These are phyloP conservation scores for Fraxinus sp. DNA, from an alignment of 305 asterid species.

Conservation along the genomic window DNA sequence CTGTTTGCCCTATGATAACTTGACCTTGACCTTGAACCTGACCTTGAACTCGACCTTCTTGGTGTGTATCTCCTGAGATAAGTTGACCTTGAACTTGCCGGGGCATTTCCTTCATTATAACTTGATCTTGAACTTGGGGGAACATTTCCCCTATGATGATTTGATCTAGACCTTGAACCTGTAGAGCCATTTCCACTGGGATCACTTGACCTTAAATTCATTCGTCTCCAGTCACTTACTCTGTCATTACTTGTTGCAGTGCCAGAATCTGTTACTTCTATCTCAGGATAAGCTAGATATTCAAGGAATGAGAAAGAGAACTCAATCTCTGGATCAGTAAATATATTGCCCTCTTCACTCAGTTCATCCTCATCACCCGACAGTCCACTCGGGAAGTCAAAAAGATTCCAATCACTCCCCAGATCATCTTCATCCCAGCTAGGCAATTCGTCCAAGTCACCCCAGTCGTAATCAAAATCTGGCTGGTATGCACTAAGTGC, in stretches of 20 bases:
- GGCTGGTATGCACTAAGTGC: constrained; percentile 45
- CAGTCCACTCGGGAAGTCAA: constrained; percentile 40
- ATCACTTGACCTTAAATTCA: constrained; percentile 7
- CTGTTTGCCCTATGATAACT: not conserved
- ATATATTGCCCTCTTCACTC: constrained; percentile 18
- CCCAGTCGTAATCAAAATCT: constrained; percentile 21
- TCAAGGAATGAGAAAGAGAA: constrained; percentile 35
- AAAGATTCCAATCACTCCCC: constrained; percentile 35
- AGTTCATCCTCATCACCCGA: constrained; percentile 35
- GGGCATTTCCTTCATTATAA: constrained; percentile 13
- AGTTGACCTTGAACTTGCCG: constrained; percentile 21
- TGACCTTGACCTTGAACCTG: not conserved
- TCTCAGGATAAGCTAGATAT: constrained; percentile 24
- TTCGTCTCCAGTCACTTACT: not conserved
- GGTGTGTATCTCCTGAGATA: not conserved
- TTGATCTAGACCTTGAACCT: constrained; percentile 1
- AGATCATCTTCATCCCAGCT: constrained; percentile 25
- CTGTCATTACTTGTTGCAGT: constrained; percentile 28
- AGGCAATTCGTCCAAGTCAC: constrained; percentile 25
- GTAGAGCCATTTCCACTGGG: not conserved
- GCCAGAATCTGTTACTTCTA: constrained; percentile 28
- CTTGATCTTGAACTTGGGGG: constrained; percentile 18
- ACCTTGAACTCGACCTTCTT: not conserved
- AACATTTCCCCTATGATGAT: not conserved
- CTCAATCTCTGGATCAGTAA: constrained; percentile 29